These are phyloP conservation scores for Mercurialis annua DNA, from an alignment of 345 rosid species.

Conservation along the genomic window DNA sequence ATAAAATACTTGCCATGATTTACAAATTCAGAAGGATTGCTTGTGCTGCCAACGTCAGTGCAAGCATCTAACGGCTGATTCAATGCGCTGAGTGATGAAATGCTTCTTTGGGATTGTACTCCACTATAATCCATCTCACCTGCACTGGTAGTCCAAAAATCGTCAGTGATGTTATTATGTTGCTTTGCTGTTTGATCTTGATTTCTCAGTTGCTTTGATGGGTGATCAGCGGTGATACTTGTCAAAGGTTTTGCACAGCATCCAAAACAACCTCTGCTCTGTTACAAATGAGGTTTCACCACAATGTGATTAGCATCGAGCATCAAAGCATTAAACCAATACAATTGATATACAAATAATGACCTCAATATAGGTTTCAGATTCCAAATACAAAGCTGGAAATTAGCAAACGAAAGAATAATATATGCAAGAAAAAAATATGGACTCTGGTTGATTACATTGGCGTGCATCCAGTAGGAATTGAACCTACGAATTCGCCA, in stretches of 20 bases:
- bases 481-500: too few relatives aligned
- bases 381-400: background rate
- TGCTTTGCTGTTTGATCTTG: slow-evolving; percentile 46
- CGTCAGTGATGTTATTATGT: slow-evolving; percentile 43
- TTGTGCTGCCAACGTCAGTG: slow-evolving; percentile 39
- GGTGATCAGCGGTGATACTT: slow-evolving; percentile 43
- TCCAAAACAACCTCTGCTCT: slow-evolving; percentile 96
- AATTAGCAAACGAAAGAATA: background rate
- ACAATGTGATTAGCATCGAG: slow-evolving; percentile 35
- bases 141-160: slow-evolving; percentile 59
- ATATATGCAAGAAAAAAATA: background rate
- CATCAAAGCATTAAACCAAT: slow-evolving; percentile 9
- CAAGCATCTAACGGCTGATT: slow-evolving; percentile 45
- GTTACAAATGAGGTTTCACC: slow-evolving; percentile 57
- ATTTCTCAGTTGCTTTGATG: slow-evolving; percentile 49
- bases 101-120: slow-evolving; percentile 56
- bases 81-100: slow-evolving; percentile 50
- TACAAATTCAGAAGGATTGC: slow-evolving; percentile 60
- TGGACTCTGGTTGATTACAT: background rate
- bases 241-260: slow-evolving; percentile 51
- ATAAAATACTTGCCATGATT: slow-evolving; percentile 55
- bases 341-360: too few relatives aligned
- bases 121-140: slow-evolving; percentile 56
- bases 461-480: too few relatives aligned
- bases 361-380: background rate